phyloP scores from a whole-genome alignment of 2,329 filamentous ascomycete genomes.

The Aspergillus carbonarius region DNA sequence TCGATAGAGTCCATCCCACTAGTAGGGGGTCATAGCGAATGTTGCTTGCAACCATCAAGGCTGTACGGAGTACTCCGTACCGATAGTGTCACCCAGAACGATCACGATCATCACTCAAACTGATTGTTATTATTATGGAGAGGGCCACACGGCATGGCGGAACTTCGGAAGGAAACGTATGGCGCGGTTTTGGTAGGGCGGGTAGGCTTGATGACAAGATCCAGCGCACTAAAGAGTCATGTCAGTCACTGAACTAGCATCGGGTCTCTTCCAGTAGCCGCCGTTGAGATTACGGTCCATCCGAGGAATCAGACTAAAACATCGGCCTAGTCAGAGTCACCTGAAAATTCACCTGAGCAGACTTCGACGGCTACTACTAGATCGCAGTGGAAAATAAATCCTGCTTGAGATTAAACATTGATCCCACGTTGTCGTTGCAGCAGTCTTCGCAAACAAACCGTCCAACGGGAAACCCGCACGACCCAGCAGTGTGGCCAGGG shows the following conservation, averaged over 20 bases:
- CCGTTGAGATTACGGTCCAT: neutral
- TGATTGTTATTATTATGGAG: neutral
- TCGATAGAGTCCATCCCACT: neutral
- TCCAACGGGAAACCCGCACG: conserved; percentile 28
- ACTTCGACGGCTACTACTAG: no score
- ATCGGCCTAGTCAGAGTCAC: neutral
- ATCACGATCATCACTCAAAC: neutral
- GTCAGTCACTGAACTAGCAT: neutral
- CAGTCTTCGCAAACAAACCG: conserved; percentile 5
- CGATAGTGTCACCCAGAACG: no score
- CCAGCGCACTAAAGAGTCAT: neutral
- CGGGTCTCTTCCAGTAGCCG: neutral
- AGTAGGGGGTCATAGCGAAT: neutral
- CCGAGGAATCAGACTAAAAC: neutral
- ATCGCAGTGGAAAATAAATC: neutral
- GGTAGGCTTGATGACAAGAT: neutral
- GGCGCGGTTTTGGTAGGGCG: neutral
- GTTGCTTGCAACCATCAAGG: neutral
- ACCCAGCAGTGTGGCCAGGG: conserved; percentile 30
- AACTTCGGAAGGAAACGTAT: neutral
- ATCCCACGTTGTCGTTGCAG: neutral
- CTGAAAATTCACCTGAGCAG: no score
- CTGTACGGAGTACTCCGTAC: no score
- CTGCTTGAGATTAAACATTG: neutral
- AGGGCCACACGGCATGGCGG: neutral